Evolutionary conservation across 768 basidiomycete genomes (phyloP), one percentile per base, ranked within the genome.

Genomic region (Chalciporus piperatus): DNA sequence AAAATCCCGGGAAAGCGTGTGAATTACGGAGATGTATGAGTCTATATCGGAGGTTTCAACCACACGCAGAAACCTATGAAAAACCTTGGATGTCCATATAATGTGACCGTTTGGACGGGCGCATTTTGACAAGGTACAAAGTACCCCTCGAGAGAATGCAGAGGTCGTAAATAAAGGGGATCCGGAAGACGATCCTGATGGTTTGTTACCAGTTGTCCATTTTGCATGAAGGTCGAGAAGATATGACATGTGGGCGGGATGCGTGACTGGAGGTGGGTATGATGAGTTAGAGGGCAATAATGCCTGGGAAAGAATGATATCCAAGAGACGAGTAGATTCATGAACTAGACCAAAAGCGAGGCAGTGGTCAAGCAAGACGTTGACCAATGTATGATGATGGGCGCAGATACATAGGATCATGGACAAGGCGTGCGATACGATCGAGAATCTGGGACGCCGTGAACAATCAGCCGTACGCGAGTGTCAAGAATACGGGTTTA

Each of bases 391-490:
- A 27, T 76, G 74, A 54, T 81, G 71, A 43, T 68, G 73, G 5
- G 74, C 69, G 51, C 76, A 81, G 4, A 67, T 64, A 20, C 67
- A 66, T 37, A 84, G 61, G 13, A 81, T 70, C 25, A 82, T 61
- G 20, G 70, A 72, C 7, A 84, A 62, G 9, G 82, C 78, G 59
- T 85, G 81, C 0, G 81, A 74, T 4, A 79, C 59, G 17, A 84
- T 57, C 17, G 78, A 70, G 59, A 70, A 76, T 42, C 82, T 84
- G 38, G 11, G 17, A 7, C 30, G 30, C 20, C 22, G 30, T 32
- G 10, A 44, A 19, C 22, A 8, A 45, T 63, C 42, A 55, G 38
- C 42, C 42, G 40, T 17, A 53, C n/a, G 11, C 14, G 22, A 59
- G 13, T 32, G 30, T 11, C 13, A 32, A 32, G 30, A 13, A 32